Evolutionary conservation across 768 basidiomycete genomes (phyloP).

Genomic region (Mrakia gelida): DNA sequence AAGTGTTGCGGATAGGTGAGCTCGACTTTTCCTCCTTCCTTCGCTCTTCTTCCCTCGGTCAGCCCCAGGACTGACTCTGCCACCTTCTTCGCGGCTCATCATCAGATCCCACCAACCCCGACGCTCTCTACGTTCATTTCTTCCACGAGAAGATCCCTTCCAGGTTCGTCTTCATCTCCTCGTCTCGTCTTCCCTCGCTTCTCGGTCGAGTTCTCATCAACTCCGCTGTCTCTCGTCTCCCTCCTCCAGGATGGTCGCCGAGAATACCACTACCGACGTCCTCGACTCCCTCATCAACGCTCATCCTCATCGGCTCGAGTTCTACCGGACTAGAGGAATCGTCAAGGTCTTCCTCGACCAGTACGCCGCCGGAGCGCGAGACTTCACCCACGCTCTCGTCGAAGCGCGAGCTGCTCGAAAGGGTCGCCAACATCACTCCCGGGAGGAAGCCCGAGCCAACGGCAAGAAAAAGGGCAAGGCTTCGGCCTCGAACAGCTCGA

Average conservation of each 20-base stretch:
- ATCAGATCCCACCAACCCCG: slow-evolving; percentile 64
- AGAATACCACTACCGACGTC: slow-evolving; percentile 71
- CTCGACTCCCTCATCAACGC: slow-evolving; percentile 71
- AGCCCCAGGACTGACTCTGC: neutral
- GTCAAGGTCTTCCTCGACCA: slow-evolving; percentile 86
- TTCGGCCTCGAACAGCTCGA: neutral
- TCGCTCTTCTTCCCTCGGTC: neutral
- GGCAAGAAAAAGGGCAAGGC: slow-evolving; percentile 49
- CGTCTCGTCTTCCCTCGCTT: no score
- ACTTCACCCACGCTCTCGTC: slow-evolving; percentile 74
- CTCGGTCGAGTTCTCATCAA: neutral
- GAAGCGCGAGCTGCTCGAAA: slow-evolving; percentile 70
- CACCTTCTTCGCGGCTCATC: neutral
- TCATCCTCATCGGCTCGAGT: slow-evolving; percentile 73
- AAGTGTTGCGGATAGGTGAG: slow-evolving; percentile 67
- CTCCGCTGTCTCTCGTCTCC: neutral
- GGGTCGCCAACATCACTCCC: slow-evolving; percentile 55
- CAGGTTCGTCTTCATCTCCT: slow-evolving; percentile 53
- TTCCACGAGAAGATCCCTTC: slow-evolving; percentile 95
- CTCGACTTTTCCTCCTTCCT: slow-evolving; percentile 26
- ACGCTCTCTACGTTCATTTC: slow-evolving; percentile 85
- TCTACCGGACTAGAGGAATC: slow-evolving; percentile 82
- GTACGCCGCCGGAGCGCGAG: slow-evolving; percentile 65
- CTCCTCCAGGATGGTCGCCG: slow-evolving; percentile 66
- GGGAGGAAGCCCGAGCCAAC: slow-evolving; percentile 49